phyloP scores from a whole-genome alignment of 345 rosid species.

The Melastoma malabathricum region DNA sequence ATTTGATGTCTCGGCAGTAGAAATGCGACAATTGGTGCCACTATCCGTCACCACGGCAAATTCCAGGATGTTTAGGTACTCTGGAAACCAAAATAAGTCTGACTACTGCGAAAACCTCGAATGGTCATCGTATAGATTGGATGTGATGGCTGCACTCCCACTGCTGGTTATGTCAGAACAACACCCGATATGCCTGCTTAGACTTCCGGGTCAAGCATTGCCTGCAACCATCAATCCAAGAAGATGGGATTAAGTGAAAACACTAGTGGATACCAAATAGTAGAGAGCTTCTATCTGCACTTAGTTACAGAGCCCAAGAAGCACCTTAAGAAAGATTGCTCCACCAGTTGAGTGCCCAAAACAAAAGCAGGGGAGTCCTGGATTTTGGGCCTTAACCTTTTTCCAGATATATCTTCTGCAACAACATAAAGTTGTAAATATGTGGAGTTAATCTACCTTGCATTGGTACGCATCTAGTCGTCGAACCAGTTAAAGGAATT shows the following conservation, averaged over 20 bases:
- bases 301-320: too few species aligned
- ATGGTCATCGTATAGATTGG: slow-evolving; percentile 49
- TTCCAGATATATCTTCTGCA: slow-evolving; percentile 58
- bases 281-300: too few species aligned
- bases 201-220: slow-evolving; percentile 51
- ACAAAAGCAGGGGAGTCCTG: slow-evolving; percentile 71
- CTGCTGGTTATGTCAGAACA: slow-evolving; percentile 88
- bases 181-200: slow-evolving; percentile 52
- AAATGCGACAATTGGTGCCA: slow-evolving; percentile 68
- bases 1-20: slow-evolving; percentile 57
- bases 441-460: too few species aligned
- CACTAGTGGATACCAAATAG: too few species aligned
- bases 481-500: not conserved
- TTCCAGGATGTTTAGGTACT: too few species aligned
- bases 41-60: slow-evolving; percentile 26
- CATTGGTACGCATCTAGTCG: too few species aligned
- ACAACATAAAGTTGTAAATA: slow-evolving; percentile 3
- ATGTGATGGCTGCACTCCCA: slow-evolving; percentile 93
- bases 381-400: slow-evolving; percentile 55
- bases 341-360: slow-evolving; percentile 95
- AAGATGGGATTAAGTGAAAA: too few species aligned
- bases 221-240: slow-evolving; percentile 20
- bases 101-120: too few species aligned
- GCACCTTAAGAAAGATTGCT: slow-evolving; percentile 72
- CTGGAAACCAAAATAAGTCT: too few species aligned